A percentile compares a stretch with the other conserved stretches of the same genome.
Conservation (phyloP, 2,329 filamentous ascomycete genomes). For the Pezicula rhizophila region DNA sequence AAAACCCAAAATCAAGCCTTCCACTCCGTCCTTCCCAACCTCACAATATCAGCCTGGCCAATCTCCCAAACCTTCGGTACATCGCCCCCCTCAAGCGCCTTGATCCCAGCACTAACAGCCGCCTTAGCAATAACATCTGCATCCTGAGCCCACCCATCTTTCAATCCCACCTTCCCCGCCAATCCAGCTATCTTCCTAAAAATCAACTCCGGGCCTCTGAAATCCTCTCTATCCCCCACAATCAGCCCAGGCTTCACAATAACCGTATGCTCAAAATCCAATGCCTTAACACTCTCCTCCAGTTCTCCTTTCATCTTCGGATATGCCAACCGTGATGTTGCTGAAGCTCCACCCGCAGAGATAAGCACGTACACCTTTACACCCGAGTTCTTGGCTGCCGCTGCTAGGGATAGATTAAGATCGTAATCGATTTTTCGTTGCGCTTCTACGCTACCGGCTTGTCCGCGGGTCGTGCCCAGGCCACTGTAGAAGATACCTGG, state of each 20-base stretch:
- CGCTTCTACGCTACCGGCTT: slow-evolving; percentile 68
- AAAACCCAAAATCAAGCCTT: slow-evolving; percentile 9
- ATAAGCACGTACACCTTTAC: slow-evolving; percentile 55
- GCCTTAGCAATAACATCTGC: slow-evolving; percentile 52
- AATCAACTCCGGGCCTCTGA: slow-evolving; percentile 51
- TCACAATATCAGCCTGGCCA: slow-evolving; percentile 42
- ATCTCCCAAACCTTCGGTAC: slow-evolving; percentile 42
- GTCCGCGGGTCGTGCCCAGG: slow-evolving; percentile 72
- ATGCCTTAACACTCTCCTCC: slow-evolving; percentile 66
- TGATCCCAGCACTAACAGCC: slow-evolving; percentile 41
- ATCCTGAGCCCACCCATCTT: slow-evolving; percentile 61
- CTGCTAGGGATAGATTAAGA: slow-evolving; percentile 73
- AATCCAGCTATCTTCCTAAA: slow-evolving; percentile 48
- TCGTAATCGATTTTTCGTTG: slow-evolving; percentile 89
- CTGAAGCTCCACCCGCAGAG: slow-evolving; percentile 37
- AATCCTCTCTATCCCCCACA: slow-evolving; percentile 60
- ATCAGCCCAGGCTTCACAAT: slow-evolving; percentile 74
- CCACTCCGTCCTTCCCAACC: slow-evolving; percentile 39
- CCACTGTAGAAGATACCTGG: slow-evolving; percentile 68
- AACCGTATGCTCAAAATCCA: slow-evolving; percentile 73
- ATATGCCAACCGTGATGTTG: slow-evolving; percentile 48
- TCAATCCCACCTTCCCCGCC: slow-evolving; percentile 50
- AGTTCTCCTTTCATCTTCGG: slow-evolving; percentile 78
- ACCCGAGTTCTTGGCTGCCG: slow-evolving; percentile 66
- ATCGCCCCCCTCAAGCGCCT: slow-evolving; percentile 34